Percentiles rank a stretch among this genome's conserved stretches.
Evolutionary conservation across 129 eudicot genomes (phyloP).

Genomic region (Centaurea solstitialis): DNA sequence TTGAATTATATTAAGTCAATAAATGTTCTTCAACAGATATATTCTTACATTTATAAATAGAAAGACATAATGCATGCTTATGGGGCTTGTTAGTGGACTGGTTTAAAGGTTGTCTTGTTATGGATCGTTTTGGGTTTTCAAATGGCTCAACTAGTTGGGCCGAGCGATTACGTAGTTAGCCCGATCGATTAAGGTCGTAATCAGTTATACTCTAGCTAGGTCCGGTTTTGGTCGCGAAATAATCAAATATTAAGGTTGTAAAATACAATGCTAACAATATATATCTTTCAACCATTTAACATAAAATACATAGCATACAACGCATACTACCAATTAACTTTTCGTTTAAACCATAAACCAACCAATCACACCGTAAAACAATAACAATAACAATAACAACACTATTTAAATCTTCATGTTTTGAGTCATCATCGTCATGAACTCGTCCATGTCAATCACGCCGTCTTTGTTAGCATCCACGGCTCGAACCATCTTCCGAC

Average conservation of each 20-base stretch:
- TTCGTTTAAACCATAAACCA: neutral
- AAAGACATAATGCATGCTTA: neutral
- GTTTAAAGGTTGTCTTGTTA: neutral
- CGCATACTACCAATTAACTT: neutral
- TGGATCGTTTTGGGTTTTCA: neutral
- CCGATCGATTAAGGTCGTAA: neutral
- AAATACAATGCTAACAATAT: neutral
- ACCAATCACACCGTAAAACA: neutral
- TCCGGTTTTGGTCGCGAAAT: too few relatives aligned
- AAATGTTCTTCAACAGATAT: too few relatives aligned
- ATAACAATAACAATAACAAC: neutral
- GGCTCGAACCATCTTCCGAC: slow-evolving; percentile 77
- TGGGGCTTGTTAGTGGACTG: neutral
- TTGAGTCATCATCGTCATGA: slow-evolving; percentile 81
- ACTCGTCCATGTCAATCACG: slow-evolving; percentile 76
- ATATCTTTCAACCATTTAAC: neutral
- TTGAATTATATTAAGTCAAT: too few relatives aligned
- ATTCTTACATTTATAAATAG: too few relatives aligned
- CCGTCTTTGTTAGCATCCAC: slow-evolving; percentile 83
- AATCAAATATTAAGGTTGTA: too few relatives aligned
- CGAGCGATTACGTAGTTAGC: neutral
- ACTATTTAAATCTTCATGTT: slow-evolving; percentile 27
- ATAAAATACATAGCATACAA: neutral
- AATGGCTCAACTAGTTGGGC: neutral
- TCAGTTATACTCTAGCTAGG: neutral